Evolutionary conservation across 2,329 filamentous ascomycete species (phyloP), one percentile per base, ranked within the genome.

Genomic region (Exophiala sp.): DNA sequence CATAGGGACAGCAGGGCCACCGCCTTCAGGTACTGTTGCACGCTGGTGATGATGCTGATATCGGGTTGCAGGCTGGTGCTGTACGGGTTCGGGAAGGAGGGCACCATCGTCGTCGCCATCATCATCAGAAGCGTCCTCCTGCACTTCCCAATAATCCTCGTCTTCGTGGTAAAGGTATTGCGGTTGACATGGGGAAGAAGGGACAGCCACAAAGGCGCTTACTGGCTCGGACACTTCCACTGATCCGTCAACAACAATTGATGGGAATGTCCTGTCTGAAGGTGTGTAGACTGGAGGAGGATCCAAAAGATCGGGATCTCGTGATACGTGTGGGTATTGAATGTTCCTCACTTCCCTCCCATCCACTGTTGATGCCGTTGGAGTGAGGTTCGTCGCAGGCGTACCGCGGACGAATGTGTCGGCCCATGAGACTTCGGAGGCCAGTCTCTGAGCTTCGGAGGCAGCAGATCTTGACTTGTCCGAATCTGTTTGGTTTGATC

Each of bases 241-340:
- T 19, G 50, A 47, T 43, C 53, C 47, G 18, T 45, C 29, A 39
- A 35, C 38, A 16, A 53, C 39, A 2, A 54, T 53, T 14, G 56
- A 56, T 6, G 50, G 24, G 3, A 46, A 32, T 23, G 46, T 29
- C 8, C 46, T 50, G 38, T 43, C 56, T 13, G 52, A 51, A 4
- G 56, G 56, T 13, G 56, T 58, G 37, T 58, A 58, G 29, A 53
- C 22, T 13, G 56, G 56, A 16, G 56, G 56, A 11, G 56, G 56
- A 41, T 58, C 56, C 13, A 45, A 50, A 3, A 51, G 56, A 50
- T 58, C 51, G 1, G 14, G 27, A 7, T 55, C 50, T 30, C 48
- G 46, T 9, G 40, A 14, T 3, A 47, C n/a, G 8, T 46, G 34
- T 11, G 45, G 42, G 30, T 52, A 52, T 35, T 43, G 39, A 3